These are phyloP conservation scores for Coccomyxa sp. DNA, from an alignment of 139 green algal genomes.

Conservation along the genomic window DNA sequence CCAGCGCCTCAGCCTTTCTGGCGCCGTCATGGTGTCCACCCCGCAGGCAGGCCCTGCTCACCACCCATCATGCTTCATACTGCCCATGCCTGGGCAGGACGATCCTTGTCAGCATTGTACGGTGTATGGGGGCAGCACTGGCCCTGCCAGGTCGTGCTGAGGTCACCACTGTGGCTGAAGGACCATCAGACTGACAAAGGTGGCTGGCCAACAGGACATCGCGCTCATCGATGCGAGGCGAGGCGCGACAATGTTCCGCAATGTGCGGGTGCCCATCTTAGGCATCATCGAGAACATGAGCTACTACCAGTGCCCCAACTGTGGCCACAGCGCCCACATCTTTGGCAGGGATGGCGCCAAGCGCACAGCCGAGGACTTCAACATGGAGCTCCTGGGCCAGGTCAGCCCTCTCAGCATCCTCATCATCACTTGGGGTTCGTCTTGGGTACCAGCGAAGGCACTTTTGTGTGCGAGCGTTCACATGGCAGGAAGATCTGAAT, in stretches of 20 bases:
- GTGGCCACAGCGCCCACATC: slow-evolving; percentile 67
- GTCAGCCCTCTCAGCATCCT: slow-evolving; percentile 34
- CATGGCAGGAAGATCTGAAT: no score
- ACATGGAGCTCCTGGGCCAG: slow-evolving; percentile 75
- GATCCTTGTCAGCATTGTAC: no score
- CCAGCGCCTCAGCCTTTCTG: slow-evolving; percentile 69
- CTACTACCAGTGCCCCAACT: slow-evolving; percentile 63
- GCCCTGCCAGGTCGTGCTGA: not conserved
- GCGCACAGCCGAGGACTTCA: slow-evolving; percentile 53
- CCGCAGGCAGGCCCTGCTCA: slow-evolving; percentile 55
- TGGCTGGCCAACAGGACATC: slow-evolving; percentile 51
- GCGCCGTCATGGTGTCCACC: slow-evolving; percentile 86
- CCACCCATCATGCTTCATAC: not conserved
- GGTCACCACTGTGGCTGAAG: not conserved
- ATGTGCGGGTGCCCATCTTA: slow-evolving; percentile 73
- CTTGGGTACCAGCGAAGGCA: not conserved
- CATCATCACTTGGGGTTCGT: not conserved
- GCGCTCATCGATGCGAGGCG: slow-evolving; percentile 61
- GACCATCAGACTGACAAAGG: not conserved
- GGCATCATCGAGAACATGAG: slow-evolving; percentile 92
- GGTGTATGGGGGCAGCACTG: not conserved
- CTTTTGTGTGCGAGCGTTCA: no score
- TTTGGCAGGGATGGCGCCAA: slow-evolving; percentile 81
- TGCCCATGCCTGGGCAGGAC: not conserved
- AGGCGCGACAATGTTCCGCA: slow-evolving; percentile 79